Evolutionary conservation across 179 eudicot genomes (phyloP).

Genomic region (Spinacia oleracea): DNA sequence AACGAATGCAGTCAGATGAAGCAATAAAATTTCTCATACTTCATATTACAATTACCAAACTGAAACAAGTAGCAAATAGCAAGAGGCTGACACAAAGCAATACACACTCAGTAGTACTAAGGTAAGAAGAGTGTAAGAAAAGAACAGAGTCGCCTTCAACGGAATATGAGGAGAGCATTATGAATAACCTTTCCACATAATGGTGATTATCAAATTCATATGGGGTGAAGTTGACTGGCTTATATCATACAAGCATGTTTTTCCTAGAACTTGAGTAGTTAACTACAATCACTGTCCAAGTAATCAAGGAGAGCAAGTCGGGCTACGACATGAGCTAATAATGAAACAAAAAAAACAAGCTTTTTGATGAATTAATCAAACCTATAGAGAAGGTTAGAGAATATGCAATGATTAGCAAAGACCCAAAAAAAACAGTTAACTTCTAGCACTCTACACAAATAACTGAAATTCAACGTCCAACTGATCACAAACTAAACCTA

Average conservation of each 20-base stretch:
- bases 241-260: neutral
- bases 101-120: neutral
- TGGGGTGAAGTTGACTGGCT: neutral
- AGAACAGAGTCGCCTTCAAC: neutral
- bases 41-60: neutral
- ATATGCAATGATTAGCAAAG: neutral
- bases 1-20: constrained; percentile 8
- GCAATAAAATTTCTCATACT: neutral
- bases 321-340: neutral
- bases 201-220: neutral
- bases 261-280: neutral
- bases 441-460: constrained; percentile 15
- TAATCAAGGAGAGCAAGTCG: neutral
- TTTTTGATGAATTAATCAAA: neutral
- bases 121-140: neutral
- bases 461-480: constrained; percentile 12
- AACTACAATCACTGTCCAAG: neutral
- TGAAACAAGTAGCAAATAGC: neutral
- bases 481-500: constrained; percentile 11
- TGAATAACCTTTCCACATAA: neutral
- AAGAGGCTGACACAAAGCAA: neutral
- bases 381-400: neutral
- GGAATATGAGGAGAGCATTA: neutral
- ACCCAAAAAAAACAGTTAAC: neutral
- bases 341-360: constrained; percentile 1